Conservation (phyloP, 1,139 yeast species). For the Zygosaccharomyces sapae region DNA sequence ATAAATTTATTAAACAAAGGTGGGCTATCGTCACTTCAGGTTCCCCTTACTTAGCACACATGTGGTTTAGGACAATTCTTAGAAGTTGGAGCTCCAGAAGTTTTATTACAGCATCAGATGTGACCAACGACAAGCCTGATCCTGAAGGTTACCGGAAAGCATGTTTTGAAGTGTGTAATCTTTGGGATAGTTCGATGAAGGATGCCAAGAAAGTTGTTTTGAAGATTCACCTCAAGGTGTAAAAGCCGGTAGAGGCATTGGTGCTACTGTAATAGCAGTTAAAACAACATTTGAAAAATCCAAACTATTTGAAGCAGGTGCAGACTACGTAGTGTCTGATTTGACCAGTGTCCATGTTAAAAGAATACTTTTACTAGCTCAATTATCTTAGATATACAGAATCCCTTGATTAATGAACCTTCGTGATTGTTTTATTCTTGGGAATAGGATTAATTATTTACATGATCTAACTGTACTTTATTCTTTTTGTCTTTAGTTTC, state of each 20-base stretch:
- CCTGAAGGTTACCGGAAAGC: constrained; percentile 62
- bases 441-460: not conserved
- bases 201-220: constrained; percentile 51
- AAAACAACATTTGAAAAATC: constrained; percentile 66
- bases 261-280: constrained; percentile 70
- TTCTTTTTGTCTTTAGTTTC: not conserved
- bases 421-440: not conserved
- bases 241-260: constrained; percentile 71
- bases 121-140: constrained; percentile 67
- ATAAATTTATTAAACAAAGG: constrained; percentile 43
- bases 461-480: not conserved
- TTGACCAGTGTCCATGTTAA: constrained; percentile 44
- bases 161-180: constrained; percentile 46
- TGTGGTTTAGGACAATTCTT: constrained; percentile 55
- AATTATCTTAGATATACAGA: constrained; percentile 24
- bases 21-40: constrained; percentile 84
- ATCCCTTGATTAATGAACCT: constrained; percentile 12
- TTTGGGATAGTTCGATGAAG: constrained; percentile 44
- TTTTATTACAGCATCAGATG: constrained; percentile 74
- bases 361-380: constrained; percentile 22
- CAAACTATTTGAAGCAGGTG: constrained; percentile 62
- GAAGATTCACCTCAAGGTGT: constrained; percentile 89
- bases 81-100: constrained; percentile 51
- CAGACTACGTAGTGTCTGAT: constrained; percentile 68
- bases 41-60: constrained; percentile 57